Evolutionary conservation across 768 basidiomycete genomes (phyloP).

Genomic region (Hortiboletus flavorubellus): DNA sequence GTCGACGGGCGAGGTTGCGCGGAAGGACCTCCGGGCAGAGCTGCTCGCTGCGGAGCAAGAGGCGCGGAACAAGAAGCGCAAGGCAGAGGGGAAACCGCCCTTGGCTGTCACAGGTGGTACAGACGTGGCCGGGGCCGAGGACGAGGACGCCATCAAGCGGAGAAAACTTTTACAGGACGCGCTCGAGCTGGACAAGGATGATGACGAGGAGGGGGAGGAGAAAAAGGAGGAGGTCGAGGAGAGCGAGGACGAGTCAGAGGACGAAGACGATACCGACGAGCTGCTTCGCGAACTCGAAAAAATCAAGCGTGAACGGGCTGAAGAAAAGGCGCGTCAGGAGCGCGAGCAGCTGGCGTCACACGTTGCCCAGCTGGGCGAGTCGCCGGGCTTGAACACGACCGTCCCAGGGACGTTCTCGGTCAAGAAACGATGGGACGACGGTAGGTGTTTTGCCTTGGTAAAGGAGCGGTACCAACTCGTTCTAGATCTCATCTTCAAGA

Average conservation of each 20-base stretch:
- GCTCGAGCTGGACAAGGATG: constrained; percentile 85
- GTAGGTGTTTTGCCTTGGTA: constrained; percentile 38
- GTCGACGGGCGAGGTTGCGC: constrained; percentile 68
- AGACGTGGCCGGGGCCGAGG: constrained; percentile 43
- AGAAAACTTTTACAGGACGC: constrained; percentile 86
- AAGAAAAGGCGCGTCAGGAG: constrained; percentile 84
- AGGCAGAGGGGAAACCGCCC: constrained; percentile 69
- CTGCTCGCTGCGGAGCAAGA: constrained; percentile 84
- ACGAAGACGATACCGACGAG: constrained; percentile 74
- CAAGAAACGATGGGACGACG: constrained; percentile 94
- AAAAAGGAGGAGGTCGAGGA: constrained; percentile 36
- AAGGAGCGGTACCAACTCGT: neutral
- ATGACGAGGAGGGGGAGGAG: constrained; percentile 61
- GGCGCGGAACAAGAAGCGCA: constrained; percentile 85
- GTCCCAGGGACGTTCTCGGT: constrained; percentile 85
- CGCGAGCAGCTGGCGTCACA: constrained; percentile 62
- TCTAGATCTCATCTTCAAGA: constrained; percentile 95
- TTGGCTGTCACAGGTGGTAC: constrained; percentile 29
- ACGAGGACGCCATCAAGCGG: constrained; percentile 71
- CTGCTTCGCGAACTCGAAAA: constrained; percentile 96
- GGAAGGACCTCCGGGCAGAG: constrained; percentile 79
- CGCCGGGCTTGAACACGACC: constrained; percentile 69
- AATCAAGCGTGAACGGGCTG: constrained; percentile 94
- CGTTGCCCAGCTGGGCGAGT: constrained; percentile 70
- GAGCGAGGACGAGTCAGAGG: constrained; percentile 58